phyloP scores from a whole-genome alignment of 768 basidiomycete genomes.

The Punctularia strigosozonata region DNA sequence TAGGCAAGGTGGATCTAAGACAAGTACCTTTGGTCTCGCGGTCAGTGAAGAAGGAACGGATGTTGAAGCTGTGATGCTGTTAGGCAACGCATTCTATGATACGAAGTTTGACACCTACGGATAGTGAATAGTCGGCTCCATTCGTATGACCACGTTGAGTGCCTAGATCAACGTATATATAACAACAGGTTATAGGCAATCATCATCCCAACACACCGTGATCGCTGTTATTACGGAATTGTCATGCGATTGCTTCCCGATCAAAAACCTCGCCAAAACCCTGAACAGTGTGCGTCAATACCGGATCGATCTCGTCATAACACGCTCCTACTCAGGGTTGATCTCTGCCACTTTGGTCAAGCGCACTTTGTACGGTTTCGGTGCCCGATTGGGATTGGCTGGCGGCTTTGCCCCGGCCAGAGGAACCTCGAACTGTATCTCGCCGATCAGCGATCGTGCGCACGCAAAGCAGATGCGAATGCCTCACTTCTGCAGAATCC shows the following conservation, averaged over 20 bases:
- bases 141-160: constrained; percentile 63
- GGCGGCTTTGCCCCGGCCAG: constrained; percentile 21
- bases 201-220: constrained; percentile 35
- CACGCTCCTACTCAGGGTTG: constrained; percentile 62
- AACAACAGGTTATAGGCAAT: background rate
- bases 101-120: too few species aligned
- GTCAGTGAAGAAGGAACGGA: constrained; percentile 63
- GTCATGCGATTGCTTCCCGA: constrained; percentile 55
- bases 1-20: constrained; percentile 8
- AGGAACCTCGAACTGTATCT: constrained; percentile 55
- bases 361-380: constrained; percentile 57
- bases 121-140: constrained; percentile 56
- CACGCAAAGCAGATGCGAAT: background rate
- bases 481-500: constrained; percentile 38
- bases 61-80: too few species aligned
- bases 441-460: constrained; percentile 5
- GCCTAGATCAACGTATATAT: constrained; percentile 28
- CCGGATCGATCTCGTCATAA: too few species aligned
- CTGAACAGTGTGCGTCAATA: constrained; percentile 22
- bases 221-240: constrained; percentile 58
- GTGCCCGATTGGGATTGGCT: constrained; percentile 19
- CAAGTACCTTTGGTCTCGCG: constrained; percentile 33
- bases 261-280: constrained; percentile 49
- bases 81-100: too few species aligned
- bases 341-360: constrained; percentile 64